These are phyloP conservation scores for Collybia nuda DNA, from an alignment of 768 basidiomycete species.

Conservation along the genomic window DNA sequence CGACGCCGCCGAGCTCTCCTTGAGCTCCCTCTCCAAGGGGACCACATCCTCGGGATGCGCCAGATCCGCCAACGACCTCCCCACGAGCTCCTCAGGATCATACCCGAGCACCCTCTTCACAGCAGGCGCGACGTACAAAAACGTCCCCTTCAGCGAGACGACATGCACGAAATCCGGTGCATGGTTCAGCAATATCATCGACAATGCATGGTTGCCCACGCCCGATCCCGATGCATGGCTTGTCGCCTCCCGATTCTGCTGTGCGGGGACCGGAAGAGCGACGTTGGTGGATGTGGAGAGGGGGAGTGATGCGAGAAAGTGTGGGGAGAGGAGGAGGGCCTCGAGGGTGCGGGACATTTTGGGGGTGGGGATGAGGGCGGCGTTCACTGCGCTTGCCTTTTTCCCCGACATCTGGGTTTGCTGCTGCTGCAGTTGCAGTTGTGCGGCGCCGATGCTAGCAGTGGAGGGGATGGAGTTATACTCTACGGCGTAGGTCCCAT, in stretches of 20 bases:
- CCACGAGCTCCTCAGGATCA: slow-evolving; percentile 80
- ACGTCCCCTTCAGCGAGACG: slow-evolving; percentile 87
- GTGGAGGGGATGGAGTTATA: slow-evolving; percentile 15
- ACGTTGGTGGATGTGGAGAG: slow-evolving; percentile 39
- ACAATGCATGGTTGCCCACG: slow-evolving; percentile 54
- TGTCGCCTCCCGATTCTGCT: too few species aligned
- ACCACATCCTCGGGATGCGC: slow-evolving; percentile 91
- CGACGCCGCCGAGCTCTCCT: slow-evolving; percentile 54
- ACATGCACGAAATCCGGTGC: slow-evolving; percentile 86
- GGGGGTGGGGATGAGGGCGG: slow-evolving; percentile 27
- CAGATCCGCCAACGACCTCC: slow-evolving; percentile 73
- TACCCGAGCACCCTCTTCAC: slow-evolving; percentile 82
- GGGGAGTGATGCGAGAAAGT: slow-evolving; percentile 48
- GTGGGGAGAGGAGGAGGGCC: slow-evolving; percentile 40
- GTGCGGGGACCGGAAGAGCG: slow-evolving; percentile 23
- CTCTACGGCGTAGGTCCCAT: slow-evolving; percentile 76
- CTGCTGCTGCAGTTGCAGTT: not conserved
- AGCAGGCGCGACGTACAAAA: slow-evolving; percentile 89
- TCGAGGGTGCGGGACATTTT: slow-evolving; percentile 56
- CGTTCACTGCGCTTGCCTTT: slow-evolving; percentile 6
- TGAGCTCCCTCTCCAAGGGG: slow-evolving; percentile 88
- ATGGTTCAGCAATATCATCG: slow-evolving; percentile 58
- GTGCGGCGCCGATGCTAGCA: not conserved
- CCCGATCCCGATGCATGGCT: too few species aligned
- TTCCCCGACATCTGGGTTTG: not conserved